Conservation (phyloP, 768 basidiomycete genomes). For the Trametes cingulata region DNA sequence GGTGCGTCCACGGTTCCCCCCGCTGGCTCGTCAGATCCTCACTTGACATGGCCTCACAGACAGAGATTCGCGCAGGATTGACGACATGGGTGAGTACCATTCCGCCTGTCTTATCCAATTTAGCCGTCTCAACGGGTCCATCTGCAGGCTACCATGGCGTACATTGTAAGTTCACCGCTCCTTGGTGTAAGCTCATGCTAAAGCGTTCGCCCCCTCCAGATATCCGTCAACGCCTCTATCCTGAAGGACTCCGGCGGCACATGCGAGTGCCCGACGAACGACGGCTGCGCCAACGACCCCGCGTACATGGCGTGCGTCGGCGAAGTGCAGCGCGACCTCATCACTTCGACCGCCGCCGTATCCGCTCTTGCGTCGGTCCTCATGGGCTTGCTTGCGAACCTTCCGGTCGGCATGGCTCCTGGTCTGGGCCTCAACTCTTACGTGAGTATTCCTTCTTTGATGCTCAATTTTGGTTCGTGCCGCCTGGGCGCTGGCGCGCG, state of each 20-base stretch:
- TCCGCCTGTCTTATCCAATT: background rate
- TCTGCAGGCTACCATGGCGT: conserved; percentile 74
- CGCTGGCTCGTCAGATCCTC: background rate
- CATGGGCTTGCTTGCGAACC: conserved; percentile 83
- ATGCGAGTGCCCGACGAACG: conserved; percentile 67
- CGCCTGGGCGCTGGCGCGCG: background rate
- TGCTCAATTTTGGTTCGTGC: background rate
- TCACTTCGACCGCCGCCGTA: conserved; percentile 80
- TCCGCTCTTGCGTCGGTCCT: conserved; percentile 73
- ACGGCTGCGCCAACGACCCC: conserved; percentile 54
- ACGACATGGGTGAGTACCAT: conserved; percentile 73
- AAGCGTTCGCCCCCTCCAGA: conserved; percentile 41
- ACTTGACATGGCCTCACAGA: conserved; percentile 41
- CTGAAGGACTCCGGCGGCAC: conserved; percentile 77
- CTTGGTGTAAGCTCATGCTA: background rate
- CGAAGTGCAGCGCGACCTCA: conserved; percentile 72
- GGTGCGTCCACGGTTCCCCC: conserved; percentile 25
- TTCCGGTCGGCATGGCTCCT: conserved; percentile 89
- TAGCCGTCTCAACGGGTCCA: background rate
- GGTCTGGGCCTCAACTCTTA: conserved; percentile 85
- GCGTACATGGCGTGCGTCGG: conserved; percentile 55
- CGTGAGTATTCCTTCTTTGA: conserved; percentile 41
- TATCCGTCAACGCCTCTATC: conserved; percentile 85
- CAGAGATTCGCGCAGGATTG: conserved; percentile 75
- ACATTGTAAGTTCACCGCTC: conserved; percentile 55